Evolutionary conservation across 352 stramenopile genomes (phyloP), one percentile per base, ranked within the genome.

Genomic region (Thalassiosira exigua): DNA sequence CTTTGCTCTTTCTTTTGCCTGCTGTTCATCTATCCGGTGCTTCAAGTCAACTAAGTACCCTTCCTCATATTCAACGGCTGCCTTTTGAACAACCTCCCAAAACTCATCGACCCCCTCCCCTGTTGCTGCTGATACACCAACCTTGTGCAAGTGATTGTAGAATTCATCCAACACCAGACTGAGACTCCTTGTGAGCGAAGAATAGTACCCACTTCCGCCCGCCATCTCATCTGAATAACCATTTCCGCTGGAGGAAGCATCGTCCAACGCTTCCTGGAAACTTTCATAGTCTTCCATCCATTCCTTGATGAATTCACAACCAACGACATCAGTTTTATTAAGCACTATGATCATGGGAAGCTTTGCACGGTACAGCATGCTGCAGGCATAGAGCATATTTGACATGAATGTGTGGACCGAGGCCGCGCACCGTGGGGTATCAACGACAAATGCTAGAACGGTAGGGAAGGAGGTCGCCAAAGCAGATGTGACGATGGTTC

Each of bases 351-450:
- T 95, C 61, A 99, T 96, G 21, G 97, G 97, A 61, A 99, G 88
- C 65, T 96, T 94, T 22, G 97, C 96, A 77, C 98, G 97, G 91
- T 99, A 99, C 50, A 99, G 85, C 84, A 99, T 99, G 75, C 94
- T 98, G 84, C 97, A 99, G 1, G 97, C 96, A 83, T 99, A 99
- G 4, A 99, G 90, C 97, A 99, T 99, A 86, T 99, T 99, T 82
- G 93, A 98, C 97, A 99, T 99, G 84, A 99, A 99, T 17, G 98
- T 99, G 75, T 98, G 98, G 12, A 97, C 97, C 46, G 90, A 98
- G 19, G 94, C 91, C 0, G 96, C 98, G 65, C 87, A 92, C 65
- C 97, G 96, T 22, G 97, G 96, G 17, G 97, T 99, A 85, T 99
- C 97, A 57, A 99, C 93, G 17, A 99, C 96, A 84, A 99, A 99